Base-by-base conservation (phyloP, 2,329 filamentous ascomycete species). In the Escovopsis sp. region DNA sequence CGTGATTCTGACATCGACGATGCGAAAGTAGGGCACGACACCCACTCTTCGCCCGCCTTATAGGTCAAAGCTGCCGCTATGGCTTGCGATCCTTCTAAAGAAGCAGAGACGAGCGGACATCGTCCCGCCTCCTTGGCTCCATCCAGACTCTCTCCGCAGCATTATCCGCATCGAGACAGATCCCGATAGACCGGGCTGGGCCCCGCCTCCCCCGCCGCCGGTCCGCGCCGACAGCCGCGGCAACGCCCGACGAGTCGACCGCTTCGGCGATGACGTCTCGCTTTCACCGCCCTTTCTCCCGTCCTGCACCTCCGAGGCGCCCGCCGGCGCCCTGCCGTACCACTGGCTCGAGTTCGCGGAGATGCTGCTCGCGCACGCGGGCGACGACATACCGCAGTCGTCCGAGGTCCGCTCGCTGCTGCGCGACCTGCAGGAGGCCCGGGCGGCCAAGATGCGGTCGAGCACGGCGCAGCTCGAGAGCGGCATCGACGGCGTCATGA, bases 321-420 rank as follows among this genome's bases (percentile, higher is more conserved):
- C 78, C 8, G 61, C 75, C 1, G 74, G 76, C 28, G 73, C 77
- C 12, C 63, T 98, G 23, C 90, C 90, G 0, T 96, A 93, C 53
- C 88, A 96, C 61, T 98, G 88, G 87, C 70, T 93, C 29, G 90
- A 96, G 58, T 62, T 96, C 8, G 79, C 81, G 14, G 86, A 94
- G 57, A 76, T 92, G 53, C 64, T 98, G 31, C 70, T 98, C 2
- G 80, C 87, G 32, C 79, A 84, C 37, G 87, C 87, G 4, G 69
- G 73, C 18, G 87, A 94, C 55, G 87, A 94, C 54, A 70, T 96
- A 34, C 69, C 50, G 48, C 72, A 79, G 1, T 68, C 82, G 2
- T 78, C 86, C 44, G 73, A 77, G 44, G 77, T 92, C 7, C 66
- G 87, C 6, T 71, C 79, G 18, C 54, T 93, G 39, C 54, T 94